A percentile compares a stretch with the other conserved stretches of the same genome.
Conservation (phyloP, 169 alveolate genomes). For the Babesia bigemina region DNA sequence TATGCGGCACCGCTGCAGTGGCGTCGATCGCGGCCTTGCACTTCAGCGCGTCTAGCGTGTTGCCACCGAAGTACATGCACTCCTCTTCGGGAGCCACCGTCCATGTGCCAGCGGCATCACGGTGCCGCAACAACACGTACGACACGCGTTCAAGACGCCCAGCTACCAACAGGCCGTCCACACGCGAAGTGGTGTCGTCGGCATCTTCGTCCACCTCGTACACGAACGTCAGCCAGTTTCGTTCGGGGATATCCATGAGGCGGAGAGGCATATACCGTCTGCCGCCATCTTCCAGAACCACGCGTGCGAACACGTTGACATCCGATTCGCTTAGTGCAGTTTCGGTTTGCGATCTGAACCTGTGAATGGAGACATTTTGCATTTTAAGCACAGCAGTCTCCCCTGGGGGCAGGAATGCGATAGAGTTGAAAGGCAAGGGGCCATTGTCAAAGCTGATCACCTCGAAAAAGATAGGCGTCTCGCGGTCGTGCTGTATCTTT, state of each 20-base stretch:
- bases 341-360: slow-evolving; percentile 27
- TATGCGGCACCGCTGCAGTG: neutral
- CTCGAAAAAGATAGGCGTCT: slow-evolving; percentile 25
- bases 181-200: slow-evolving; percentile 8
- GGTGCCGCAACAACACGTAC: slow-evolving; percentile 10
- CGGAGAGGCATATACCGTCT: slow-evolving; percentile 15
- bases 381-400: slow-evolving; percentile 3
- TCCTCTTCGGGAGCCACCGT: slow-evolving; percentile 15
- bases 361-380: neutral
- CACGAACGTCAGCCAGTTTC: slow-evolving; percentile 23
- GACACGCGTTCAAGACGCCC: slow-evolving; percentile 1
- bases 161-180: slow-evolving; percentile 29
- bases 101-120: slow-evolving; percentile 4
- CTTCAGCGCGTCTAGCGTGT: slow-evolving; percentile 13
- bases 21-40: neutral
- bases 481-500: slow-evolving; percentile 18
- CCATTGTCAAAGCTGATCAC: slow-evolving; percentile 34
- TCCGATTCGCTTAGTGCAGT: slow-evolving; percentile 5
- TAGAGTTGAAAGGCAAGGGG: slow-evolving; percentile 36
- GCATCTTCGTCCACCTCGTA: slow-evolving; percentile 24
- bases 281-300: slow-evolving; percentile 33
- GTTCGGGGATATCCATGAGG: slow-evolving; percentile 24
- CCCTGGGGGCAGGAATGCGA: slow-evolving; percentile 43
- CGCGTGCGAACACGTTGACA: slow-evolving; percentile 48
- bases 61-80: slow-evolving; percentile 8